Conservation (phyloP, 1,284 basidiomycete species). For the Apiotrichum montevideense region DNA sequence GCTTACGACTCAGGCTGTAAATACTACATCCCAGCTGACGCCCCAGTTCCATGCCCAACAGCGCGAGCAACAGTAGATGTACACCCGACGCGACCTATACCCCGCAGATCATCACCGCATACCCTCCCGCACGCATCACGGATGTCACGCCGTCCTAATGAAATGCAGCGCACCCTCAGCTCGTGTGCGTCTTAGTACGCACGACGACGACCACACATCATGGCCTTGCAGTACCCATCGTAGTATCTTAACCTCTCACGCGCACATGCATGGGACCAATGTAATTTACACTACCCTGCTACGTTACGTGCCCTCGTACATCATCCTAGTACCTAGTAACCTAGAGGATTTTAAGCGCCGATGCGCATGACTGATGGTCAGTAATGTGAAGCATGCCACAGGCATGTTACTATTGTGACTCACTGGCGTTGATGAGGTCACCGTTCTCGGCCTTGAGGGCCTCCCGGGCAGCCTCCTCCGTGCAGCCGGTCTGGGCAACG, state of each 20-base stretch:
- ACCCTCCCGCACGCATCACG: background rate
- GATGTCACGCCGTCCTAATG: too few relatives aligned
- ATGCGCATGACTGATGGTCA: conserved; percentile 26
- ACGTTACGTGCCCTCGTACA: conserved; percentile 5
- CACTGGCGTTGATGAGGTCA: conserved; percentile 90
- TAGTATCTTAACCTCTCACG: conserved; percentile 11
- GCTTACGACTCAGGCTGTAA: background rate
- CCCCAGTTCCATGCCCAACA: conserved; percentile 44
- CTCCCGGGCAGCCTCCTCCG: conserved; percentile 78
- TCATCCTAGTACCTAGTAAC: background rate
- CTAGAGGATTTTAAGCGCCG: conserved; percentile 16
- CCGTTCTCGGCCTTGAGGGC: conserved; percentile 85
- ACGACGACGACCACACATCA: background rate
- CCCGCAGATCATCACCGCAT: background rate
- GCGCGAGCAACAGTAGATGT: conserved; percentile 13
- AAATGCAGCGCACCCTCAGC: background rate
- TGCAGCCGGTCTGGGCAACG: conserved; percentile 72
- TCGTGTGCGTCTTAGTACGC: background rate
- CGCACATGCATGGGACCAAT: conserved; percentile 21
- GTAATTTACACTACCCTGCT: conserved; percentile 11
- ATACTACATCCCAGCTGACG: conserved; percentile 3
- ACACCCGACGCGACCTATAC: background rate
- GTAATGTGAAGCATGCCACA: background rate
- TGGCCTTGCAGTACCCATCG: too few relatives aligned
- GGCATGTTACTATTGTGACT: conserved; percentile 47